Conservation (phyloP, 148 eudicot species). For the Bassia scoparia region DNA sequence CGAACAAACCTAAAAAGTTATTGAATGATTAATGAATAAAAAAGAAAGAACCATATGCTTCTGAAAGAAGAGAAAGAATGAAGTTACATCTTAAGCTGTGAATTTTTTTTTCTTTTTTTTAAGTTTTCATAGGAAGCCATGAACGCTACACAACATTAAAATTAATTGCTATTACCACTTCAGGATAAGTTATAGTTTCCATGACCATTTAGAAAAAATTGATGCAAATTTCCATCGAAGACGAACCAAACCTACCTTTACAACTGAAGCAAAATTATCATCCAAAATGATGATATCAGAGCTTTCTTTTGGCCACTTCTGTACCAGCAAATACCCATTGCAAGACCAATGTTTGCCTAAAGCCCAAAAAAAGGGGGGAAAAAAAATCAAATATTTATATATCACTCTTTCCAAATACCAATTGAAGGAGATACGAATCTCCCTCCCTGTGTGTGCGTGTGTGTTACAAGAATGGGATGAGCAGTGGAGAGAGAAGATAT, state of each 20-base stretch:
- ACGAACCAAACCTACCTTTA: conserved; percentile 56
- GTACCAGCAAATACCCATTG: conserved; percentile 99
- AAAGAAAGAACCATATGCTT: neutral
- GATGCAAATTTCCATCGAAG: neutral
- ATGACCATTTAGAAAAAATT: neutral
- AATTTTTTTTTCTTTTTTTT: too few species aligned
- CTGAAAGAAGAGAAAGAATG: neutral
- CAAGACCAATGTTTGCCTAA: conserved; percentile 96
- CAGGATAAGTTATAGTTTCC: too few species aligned
- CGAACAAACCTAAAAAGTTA: conserved; percentile 70
- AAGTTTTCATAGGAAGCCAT: too few species aligned
- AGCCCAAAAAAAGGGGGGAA: conserved; percentile 9
- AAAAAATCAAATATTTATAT: neutral
- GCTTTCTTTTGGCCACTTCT: conserved; percentile 98
- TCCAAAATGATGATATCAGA: conserved; percentile 92
- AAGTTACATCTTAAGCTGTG: too few species aligned
- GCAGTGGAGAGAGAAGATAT: neutral
- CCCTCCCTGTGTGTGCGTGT: too few species aligned
- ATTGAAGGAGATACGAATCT: too few species aligned
- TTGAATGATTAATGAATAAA: neutral
- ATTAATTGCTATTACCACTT: too few species aligned
- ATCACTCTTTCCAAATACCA: too few species aligned
- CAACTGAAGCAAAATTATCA: conserved; percentile 94
- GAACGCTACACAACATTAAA: too few species aligned
- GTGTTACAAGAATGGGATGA: neutral